phyloP scores from a whole-genome alignment of 2,329 filamentous ascomycete genomes.

The Ophiosphaerella narmari region DNA sequence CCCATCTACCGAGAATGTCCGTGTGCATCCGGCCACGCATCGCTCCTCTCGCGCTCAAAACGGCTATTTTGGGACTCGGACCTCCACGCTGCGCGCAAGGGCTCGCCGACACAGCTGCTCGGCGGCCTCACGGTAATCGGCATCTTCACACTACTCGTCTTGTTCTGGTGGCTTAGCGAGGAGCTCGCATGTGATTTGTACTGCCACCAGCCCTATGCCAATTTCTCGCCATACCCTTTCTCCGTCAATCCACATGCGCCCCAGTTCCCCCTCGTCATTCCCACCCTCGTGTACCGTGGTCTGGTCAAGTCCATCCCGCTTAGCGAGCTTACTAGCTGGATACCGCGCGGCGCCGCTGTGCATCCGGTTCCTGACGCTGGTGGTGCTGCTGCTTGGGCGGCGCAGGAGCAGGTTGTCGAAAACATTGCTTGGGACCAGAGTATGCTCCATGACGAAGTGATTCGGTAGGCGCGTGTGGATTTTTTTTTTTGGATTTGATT shows the following conservation, averaged over 20 bases:
- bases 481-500: conserved; percentile 11
- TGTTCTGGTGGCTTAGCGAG: conserved; percentile 57
- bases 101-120: conserved; percentile 19
- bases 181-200: conserved; percentile 56
- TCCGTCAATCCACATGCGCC: conserved; percentile 59
- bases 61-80: conserved; percentile 32
- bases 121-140: conserved; percentile 47
- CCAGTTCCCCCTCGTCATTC: conserved; percentile 59
- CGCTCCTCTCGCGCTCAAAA: conserved; percentile 29
- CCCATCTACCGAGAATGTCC: conserved; percentile 23
- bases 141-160: conserved; percentile 46
- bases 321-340: conserved; percentile 33
- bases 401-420: conserved; percentile 12
- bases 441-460: conserved; percentile 30
- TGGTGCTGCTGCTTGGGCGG: conserved; percentile 9
- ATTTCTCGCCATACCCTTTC: conserved; percentile 53
- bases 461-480: conserved; percentile 10
- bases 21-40: conserved; percentile 18
- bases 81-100: conserved; percentile 20
- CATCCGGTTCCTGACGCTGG: conserved; percentile 2
- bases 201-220: conserved; percentile 56
- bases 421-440: conserved; percentile 28
- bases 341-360: conserved; percentile 26
- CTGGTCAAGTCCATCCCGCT: conserved; percentile 12
- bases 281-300: conserved; percentile 57